phyloP scores from a whole-genome alignment of 257 asterid species.

The Solanum peruvianum region DNA sequence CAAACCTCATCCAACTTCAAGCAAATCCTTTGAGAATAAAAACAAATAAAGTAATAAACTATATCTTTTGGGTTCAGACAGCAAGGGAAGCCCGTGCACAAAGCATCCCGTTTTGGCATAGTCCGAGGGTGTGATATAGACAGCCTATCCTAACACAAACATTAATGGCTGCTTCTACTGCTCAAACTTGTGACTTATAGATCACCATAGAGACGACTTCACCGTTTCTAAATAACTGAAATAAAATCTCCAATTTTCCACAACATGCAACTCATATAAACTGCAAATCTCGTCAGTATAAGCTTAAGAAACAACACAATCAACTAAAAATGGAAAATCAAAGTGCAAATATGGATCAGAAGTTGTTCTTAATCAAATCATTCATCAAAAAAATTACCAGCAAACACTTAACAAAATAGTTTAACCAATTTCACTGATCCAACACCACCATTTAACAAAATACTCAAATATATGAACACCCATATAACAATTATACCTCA shows the following conservation, averaged over 20 bases:
- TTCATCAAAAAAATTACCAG: background rate
- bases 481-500: constrained; percentile 31
- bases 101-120: background rate
- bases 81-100: background rate
- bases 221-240: background rate
- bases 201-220: background rate
- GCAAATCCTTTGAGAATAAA: background rate
- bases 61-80: background rate
- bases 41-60: background rate
- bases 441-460: background rate
- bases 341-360: background rate
- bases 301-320: background rate
- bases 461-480: background rate
- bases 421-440: background rate
- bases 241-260: background rate
- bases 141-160: background rate
- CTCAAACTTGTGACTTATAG: background rate
- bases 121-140: background rate
- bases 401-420: background rate
- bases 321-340: background rate
- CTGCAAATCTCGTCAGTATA: background rate
- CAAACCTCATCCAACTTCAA: background rate
- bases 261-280: background rate
- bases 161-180: background rate
- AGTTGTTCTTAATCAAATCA: background rate